phyloP scores from a whole-genome alignment of 2,329 filamentous ascomycete species.

The Fusarium poae region DNA sequence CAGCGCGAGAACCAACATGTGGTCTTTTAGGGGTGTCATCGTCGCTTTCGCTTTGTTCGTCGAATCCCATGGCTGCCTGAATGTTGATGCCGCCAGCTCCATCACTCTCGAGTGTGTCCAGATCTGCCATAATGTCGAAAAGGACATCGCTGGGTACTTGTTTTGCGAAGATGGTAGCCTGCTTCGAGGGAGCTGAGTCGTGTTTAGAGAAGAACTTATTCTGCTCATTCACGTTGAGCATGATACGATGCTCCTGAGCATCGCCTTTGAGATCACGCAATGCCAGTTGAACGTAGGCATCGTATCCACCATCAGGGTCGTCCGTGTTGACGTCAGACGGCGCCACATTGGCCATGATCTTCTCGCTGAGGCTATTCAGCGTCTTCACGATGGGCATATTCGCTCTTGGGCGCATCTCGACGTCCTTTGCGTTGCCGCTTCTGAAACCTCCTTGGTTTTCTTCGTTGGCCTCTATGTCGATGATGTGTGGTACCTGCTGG shows the following conservation, averaged over 20 bases:
- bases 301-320: constrained; percentile 71
- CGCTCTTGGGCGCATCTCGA: constrained; percentile 85
- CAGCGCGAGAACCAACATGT: constrained; percentile 77
- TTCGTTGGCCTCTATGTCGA: constrained; percentile 94
- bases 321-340: constrained; percentile 79
- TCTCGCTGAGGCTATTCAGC: constrained; percentile 91
- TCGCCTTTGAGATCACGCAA: constrained; percentile 85
- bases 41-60: constrained; percentile 77
- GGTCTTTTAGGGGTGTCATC: constrained; percentile 67
- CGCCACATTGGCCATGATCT: constrained; percentile 89
- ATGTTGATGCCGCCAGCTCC: constrained; percentile 69
- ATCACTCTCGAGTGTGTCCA: constrained; percentile 66
- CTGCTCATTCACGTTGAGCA: constrained; percentile 90
- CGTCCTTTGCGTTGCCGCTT: constrained; percentile 85
- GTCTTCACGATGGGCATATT: constrained; percentile 91
- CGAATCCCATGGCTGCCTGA: constrained; percentile 73
- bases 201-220: constrained; percentile 81
- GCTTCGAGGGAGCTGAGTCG: constrained; percentile 61
- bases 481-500: constrained; percentile 84
- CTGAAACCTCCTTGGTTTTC: constrained; percentile 89
- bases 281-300: constrained; percentile 80
- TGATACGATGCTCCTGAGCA: constrained; percentile 79
- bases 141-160: constrained; percentile 79
- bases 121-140: constrained; percentile 71
- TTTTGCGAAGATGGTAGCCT: constrained; percentile 69